Evolutionary conservation across 176 grass and related monocot genomes (phyloP), one percentile per base, ranked within the genome.

Genomic region (Carex parvula): DNA sequence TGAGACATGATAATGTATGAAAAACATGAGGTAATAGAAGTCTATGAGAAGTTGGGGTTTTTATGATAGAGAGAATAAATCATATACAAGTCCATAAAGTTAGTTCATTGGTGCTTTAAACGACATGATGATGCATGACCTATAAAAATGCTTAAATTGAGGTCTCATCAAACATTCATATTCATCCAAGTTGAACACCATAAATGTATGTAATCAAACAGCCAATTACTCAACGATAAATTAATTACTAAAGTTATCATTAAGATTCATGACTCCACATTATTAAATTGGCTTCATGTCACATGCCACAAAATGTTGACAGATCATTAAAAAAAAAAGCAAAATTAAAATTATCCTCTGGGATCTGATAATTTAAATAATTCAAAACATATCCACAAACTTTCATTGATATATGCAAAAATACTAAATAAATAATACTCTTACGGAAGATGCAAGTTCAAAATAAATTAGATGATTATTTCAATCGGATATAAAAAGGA

Each of bases 251-350:
- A 39, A 68, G 13, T 54, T 16, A 75, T 29, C 48, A 29, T 30
- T 11, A 16, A 52, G 18, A 54, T 24, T 75, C 22, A 30, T 53
- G 46, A 20, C 26, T 70, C 0, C 15, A 17, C 0, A 44, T 14
- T 70, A 42, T 42, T 37, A 35, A 68, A 37, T 8, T 68, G 5
- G 30, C 30, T 16, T 17, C 64, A 37, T 17, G 29, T 16, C 14
- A 68, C 4, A 33, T 2, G 70, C 70, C 44, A 53, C 70, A 75
- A 75, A 75, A 52, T 52, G n/a, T 74, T 74, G 70, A 74, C 70
- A 60, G 7, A 60, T n/a, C 18, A 50, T 50, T 0, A 46, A 46
- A 46, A 9, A 9, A 12, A 8, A 8, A 44, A 1, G 29, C 29
- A 29, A 8, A 44, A 44, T 44, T 44, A 44, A 44, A 11, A 50